Evolutionary conservation across 345 rosid species (phyloP), one percentile per base, ranked within the genome.

Genomic region (Erysimum cheiranthoides): DNA sequence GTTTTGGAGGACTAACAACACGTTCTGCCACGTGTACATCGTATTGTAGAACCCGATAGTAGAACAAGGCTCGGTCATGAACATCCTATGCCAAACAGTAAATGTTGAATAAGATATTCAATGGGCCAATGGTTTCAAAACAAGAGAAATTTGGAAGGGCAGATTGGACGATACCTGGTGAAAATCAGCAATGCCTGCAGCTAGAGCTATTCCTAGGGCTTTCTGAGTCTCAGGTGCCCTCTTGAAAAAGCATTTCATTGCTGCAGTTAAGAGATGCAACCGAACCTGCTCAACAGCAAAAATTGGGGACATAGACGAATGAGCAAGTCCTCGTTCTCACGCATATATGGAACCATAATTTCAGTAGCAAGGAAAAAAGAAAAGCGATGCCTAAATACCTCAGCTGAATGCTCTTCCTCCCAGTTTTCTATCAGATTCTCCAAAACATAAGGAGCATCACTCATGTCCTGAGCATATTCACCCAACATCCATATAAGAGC

Each of bases 401-500:
- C 97, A 66, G 97, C 87, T 13, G 99, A 90, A 82, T 86, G 90
- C 81, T 95, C 99, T 14, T 92, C 98, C 61, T 93, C 95, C 99
- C 99, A 95, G 81, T 84, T 90, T 72, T 90, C 97, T 46, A 84
- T 81, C 79, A 92, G 82, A 75, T 93, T 87, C 86, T 90, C 96
- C 78, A 95, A 83, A 65, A 92, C 75, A 73, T 95, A 95, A 71
- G 97, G 97, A 78, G 99, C 93, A 85, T 95, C 97, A 38, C 76
- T 87, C 99, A 95, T 95, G 74, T 95, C 99, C 81, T 87, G 97
- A 56, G 99, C 89, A 87, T 95, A 95, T 82, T 92, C 99, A 64
- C 99, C 99, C 82, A 95, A 77, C 97, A 95, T 95, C 99, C 97
- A 95, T 85, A 92, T 92, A 74, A 95, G 96, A 65, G 99, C 97